Evolutionary conservation across 179 eudicot species (phyloP).

Genomic region (Drosera spatulata): DNA sequence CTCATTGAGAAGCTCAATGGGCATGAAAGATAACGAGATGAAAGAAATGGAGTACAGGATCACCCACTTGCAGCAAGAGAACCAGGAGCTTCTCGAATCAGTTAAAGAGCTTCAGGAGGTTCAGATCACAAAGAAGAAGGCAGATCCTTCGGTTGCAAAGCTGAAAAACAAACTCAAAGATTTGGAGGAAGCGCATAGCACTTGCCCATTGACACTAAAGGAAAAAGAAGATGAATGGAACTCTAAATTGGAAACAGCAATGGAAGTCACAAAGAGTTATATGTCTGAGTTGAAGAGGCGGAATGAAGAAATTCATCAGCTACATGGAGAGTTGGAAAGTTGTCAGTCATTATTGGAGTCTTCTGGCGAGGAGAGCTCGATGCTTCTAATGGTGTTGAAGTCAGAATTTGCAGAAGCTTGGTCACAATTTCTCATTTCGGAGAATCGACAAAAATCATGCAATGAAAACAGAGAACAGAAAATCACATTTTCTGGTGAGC

Average conservation of each 20-base stretch:
- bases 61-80: constrained; percentile 64
- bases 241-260: constrained; percentile 34
- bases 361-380: constrained; percentile 56
- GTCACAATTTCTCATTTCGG: constrained; percentile 22
- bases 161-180: constrained; percentile 60
- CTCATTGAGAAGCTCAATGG: constrained; percentile 48
- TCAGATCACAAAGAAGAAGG: constrained; percentile 56
- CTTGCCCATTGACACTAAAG: constrained; percentile 41
- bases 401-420: constrained; percentile 41
- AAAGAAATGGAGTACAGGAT: constrained; percentile 71
- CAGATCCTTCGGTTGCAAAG: constrained; percentile 44
- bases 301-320: constrained; percentile 34
- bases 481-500: constrained; percentile 14
- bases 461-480: constrained; percentile 17
- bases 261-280: constrained; percentile 29
- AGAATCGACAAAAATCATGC: constrained; percentile 17
- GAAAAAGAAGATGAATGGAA: constrained; percentile 82
- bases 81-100: constrained; percentile 47
- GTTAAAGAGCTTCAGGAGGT: constrained; percentile 81
- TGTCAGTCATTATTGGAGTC: constrained; percentile 48
- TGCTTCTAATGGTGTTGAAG: constrained; percentile 51
- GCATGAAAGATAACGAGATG: constrained; percentile 41
- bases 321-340: constrained; percentile 43
- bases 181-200: constrained; percentile 56
- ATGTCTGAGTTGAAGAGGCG: constrained; percentile 38